These are phyloP conservation scores for Puccinia novopanici DNA, from an alignment of 1,284 basidiomycete species.

Conservation along the genomic window DNA sequence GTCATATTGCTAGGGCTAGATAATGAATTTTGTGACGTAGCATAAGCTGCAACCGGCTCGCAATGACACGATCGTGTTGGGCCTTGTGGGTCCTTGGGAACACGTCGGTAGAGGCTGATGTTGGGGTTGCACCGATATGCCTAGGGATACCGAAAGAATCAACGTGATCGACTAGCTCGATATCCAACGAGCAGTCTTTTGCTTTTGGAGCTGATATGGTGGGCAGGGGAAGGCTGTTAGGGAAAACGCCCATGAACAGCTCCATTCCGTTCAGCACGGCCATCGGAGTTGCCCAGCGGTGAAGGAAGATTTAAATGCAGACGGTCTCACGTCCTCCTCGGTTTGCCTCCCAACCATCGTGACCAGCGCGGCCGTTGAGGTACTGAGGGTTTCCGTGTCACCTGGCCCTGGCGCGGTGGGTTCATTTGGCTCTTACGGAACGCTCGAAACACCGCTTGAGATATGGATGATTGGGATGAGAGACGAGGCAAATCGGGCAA, in stretches of 20 bases:
- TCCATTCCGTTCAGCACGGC: no score
- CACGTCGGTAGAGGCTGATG: background rate
- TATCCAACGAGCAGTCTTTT: background rate
- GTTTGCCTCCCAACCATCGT: background rate
- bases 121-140: background rate
- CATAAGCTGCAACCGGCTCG: background rate
- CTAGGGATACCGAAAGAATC: background rate
- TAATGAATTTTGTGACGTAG: background rate
- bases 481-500: background rate
- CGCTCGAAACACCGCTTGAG: background rate
- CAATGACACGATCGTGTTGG: background rate
- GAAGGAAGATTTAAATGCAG: background rate
- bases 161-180: no score
- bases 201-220: background rate
- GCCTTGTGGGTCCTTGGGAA: background rate
- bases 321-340: background rate
- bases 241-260: background rate
- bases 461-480: background rate
- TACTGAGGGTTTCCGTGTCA: background rate
- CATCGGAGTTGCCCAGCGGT: background rate
- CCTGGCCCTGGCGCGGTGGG: background rate
- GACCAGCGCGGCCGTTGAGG: constrained; percentile 10
- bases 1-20: background rate
- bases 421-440: background rate
- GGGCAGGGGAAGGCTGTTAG: background rate